A percentile compares a stretch with the other conserved stretches of the same genome.
Evolutionary conservation across 805 yeast genomes (phyloP).

Genomic region (Teunomyces gatunensis): DNA sequence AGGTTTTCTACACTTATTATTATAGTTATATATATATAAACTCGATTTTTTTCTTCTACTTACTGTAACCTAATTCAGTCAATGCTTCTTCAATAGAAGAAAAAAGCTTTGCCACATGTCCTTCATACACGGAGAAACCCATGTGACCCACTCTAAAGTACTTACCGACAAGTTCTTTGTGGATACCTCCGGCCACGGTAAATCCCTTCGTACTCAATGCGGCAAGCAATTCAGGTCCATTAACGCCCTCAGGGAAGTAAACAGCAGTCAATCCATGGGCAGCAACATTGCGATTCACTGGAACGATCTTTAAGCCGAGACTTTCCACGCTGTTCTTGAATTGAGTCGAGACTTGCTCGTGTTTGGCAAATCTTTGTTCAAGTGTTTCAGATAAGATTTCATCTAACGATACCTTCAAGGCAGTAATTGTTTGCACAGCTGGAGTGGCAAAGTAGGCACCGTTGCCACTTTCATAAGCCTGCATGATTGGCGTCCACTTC

Average conservation of each 20-base stretch:
- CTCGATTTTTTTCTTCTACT: background rate
- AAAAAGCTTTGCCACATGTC: constrained; percentile 36
- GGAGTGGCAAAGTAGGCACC: constrained; percentile 95
- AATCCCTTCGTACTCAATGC: constrained; percentile 62
- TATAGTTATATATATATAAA: no score
- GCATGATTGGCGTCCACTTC: constrained; percentile 87
- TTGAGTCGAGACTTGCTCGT: constrained; percentile 57
- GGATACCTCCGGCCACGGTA: constrained; percentile 87
- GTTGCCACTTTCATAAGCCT: constrained; percentile 76
- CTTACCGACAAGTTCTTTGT: constrained; percentile 71
- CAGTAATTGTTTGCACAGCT: constrained; percentile 83
- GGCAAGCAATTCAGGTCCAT: constrained; percentile 64
- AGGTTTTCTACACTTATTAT: no score
- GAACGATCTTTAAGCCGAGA: constrained; percentile 68
- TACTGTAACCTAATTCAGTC: constrained; percentile 34
- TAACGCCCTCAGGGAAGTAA: constrained; percentile 73
- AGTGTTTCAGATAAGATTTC: constrained; percentile 61
- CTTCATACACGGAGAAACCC: constrained; percentile 69
- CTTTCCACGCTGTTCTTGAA: constrained; percentile 59
- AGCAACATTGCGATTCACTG: constrained; percentile 55
- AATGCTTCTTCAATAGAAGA: constrained; percentile 39
- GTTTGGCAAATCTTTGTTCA: constrained; percentile 60
- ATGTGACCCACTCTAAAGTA: constrained; percentile 95
- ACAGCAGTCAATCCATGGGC: constrained; percentile 88
- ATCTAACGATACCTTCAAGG: constrained; percentile 71